phyloP scores from a whole-genome alignment of 2,329 filamentous ascomycete genomes.

The Xylariaceae sp. region DNA sequence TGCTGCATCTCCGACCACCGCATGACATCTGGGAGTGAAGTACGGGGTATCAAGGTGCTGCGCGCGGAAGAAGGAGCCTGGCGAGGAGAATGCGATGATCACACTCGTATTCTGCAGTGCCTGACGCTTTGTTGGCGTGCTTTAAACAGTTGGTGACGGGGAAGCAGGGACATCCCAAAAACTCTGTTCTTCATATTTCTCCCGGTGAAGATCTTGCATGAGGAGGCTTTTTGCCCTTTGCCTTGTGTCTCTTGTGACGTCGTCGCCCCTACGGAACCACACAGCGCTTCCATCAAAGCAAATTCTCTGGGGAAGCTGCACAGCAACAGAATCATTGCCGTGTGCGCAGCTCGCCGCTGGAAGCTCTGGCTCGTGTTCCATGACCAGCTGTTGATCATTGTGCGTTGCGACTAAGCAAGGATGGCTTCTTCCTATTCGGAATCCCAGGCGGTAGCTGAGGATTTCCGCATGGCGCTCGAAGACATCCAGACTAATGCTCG shows the following conservation, averaged over 20 bases:
- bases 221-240: slow-evolving; percentile 11
- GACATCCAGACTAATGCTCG: slow-evolving; percentile 86
- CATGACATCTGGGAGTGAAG: not conserved
- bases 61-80: not conserved
- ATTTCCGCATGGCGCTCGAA: slow-evolving; percentile 88
- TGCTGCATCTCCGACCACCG: too few species aligned
- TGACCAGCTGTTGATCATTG: slow-evolving; percentile 8
- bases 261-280: slow-evolving; percentile 6
- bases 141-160: slow-evolving; percentile 14
- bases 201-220: slow-evolving; percentile 19
- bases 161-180: slow-evolving; percentile 15
- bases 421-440: slow-evolving; percentile 34
- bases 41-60: not conserved
- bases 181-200: slow-evolving; percentile 19
- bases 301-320: slow-evolving; percentile 6
- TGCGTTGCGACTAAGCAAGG: slow-evolving; percentile 12
- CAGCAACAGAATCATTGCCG: slow-evolving; percentile 3
- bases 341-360: slow-evolving; percentile 1
- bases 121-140: slow-evolving; percentile 12
- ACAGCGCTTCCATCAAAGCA: slow-evolving; percentile 2
- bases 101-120: slow-evolving; percentile 9
- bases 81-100: not conserved
- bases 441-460: slow-evolving; percentile 77
- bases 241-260: slow-evolving; percentile 21
- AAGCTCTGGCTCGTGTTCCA: slow-evolving; percentile 2